These are phyloP conservation scores for Echinosphaeria canescens DNA, from an alignment of 2,329 filamentous ascomycete species.

Conservation along the genomic window DNA sequence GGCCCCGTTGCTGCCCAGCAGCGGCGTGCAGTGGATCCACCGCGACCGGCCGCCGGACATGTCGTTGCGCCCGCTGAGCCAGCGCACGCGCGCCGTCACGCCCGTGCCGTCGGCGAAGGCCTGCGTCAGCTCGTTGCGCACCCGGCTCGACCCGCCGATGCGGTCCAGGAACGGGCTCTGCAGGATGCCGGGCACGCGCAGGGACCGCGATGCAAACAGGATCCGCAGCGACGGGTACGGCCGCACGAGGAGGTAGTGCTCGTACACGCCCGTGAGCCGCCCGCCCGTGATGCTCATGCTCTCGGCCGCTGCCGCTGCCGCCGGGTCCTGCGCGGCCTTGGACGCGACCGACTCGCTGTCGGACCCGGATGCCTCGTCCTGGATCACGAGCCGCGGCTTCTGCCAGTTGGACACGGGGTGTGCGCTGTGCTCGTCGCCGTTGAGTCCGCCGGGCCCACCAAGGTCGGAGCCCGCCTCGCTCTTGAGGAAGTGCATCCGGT, in stretches of 20 bases:
- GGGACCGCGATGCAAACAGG: constrained; percentile 45
- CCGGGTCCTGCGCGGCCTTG: background rate
- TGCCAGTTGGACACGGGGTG: too few species aligned
- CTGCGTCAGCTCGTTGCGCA: constrained; percentile 24
- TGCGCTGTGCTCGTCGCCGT: too few species aligned
- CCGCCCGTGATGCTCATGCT: background rate
- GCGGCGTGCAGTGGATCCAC: constrained; percentile 61
- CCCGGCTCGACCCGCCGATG: constrained; percentile 24
- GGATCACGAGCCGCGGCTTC: constrained; percentile 17
- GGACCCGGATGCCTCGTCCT: constrained; percentile 11
- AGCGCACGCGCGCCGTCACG: constrained; percentile 55
- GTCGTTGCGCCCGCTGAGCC: constrained; percentile 32
- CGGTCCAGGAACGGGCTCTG: constrained; percentile 33
- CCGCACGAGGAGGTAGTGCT: constrained; percentile 40
- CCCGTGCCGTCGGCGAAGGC: constrained; percentile 47
- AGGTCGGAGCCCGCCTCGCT: constrained; percentile 14
- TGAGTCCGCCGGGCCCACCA: too few species aligned
- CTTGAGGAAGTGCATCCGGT: constrained; percentile 18
- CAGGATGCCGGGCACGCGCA: constrained; percentile 44
- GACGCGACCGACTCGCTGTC: constrained; percentile 2
- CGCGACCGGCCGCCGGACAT: constrained; percentile 38
- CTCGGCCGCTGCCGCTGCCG: too few species aligned
- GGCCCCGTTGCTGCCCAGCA: constrained; percentile 41
- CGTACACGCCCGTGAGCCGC: constrained; percentile 19
- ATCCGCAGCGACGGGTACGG: constrained; percentile 44